phyloP scores from a whole-genome alignment of 257 asterid genomes.

The Nicotiana otophora region DNA sequence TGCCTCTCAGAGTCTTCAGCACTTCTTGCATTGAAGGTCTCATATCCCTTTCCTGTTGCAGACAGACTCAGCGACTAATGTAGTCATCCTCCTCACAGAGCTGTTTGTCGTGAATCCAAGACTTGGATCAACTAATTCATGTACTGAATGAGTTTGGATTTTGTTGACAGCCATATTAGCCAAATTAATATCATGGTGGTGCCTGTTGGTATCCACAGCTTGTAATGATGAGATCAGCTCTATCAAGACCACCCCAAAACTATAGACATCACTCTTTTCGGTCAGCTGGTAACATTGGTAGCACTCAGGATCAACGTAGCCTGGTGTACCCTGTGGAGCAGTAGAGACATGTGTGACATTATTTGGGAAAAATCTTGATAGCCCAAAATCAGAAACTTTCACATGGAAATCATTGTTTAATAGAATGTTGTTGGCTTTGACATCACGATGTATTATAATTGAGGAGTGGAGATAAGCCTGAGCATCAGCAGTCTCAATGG shows the following conservation, averaged over 20 bases:
- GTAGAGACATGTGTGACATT: slow-evolving; percentile 86
- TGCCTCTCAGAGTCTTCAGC: slow-evolving; percentile 40
- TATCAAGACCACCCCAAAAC: slow-evolving; percentile 76
- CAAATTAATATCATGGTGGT: slow-evolving; percentile 63
- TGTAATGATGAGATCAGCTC: slow-evolving; percentile 78
- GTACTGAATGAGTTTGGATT: slow-evolving; percentile 48
- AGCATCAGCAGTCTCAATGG: slow-evolving; percentile 81
- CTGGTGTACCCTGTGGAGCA: slow-evolving; percentile 97
- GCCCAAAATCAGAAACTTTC: slow-evolving; percentile 86
- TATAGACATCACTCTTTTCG: slow-evolving; percentile 80
- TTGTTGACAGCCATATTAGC: slow-evolving; percentile 82
- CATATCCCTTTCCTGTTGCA: slow-evolving; percentile 73
- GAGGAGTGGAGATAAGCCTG: slow-evolving; percentile 60
- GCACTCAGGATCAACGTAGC: slow-evolving; percentile 90
- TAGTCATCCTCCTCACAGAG: slow-evolving; percentile 46
- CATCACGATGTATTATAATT: slow-evolving; percentile 78
- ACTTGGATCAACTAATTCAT: slow-evolving; percentile 60
- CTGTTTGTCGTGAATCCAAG: slow-evolving; percentile 52
- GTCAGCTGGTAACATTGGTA: slow-evolving; percentile 84
- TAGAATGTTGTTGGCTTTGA: slow-evolving; percentile 79
- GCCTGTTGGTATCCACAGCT: slow-evolving; percentile 78
- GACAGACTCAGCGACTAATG: slow-evolving; percentile 65
- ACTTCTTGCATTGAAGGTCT: slow-evolving; percentile 86
- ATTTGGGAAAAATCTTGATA: slow-evolving; percentile 65
- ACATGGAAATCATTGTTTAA: slow-evolving; percentile 83